Conservation (phyloP, 768 basidiomycete species). For the Saitozyma podzolica region DNA sequence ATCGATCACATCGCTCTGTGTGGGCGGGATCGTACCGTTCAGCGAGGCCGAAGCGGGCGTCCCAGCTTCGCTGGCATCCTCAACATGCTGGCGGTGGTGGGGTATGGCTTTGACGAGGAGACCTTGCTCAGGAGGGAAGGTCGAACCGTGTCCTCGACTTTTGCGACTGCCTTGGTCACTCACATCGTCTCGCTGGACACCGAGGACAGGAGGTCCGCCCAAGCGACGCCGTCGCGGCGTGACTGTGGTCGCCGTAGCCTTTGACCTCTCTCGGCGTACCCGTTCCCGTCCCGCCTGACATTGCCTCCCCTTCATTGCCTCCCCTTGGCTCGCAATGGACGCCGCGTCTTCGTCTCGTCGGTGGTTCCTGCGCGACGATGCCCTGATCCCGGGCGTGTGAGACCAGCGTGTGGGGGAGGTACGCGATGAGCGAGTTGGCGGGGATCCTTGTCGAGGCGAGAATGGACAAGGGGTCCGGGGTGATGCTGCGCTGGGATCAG, state of each 20-base stretch:
- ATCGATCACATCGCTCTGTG: conserved; percentile 23
- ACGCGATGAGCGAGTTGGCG: conserved; percentile 37
- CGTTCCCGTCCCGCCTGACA: background rate
- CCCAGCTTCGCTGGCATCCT: conserved; percentile 41
- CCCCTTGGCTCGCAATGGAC: conserved; percentile 27
- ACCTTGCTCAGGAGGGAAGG: conserved; percentile 34
- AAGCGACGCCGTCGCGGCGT: conserved; percentile 37
- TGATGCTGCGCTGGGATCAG: conserved; percentile 40
- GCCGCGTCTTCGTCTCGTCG: conserved; percentile 23
- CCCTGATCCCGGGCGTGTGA: conserved; percentile 39
- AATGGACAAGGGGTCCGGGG: conserved; percentile 47
- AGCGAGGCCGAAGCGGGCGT: conserved; percentile 38
- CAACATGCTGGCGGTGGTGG: conserved; percentile 44
- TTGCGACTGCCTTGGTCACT: conserved; percentile 11
- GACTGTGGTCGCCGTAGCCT: conserved; percentile 42
- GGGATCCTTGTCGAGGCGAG: conserved; percentile 26
- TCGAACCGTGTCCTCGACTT: conserved; percentile 9
- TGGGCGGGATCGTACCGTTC: conserved; percentile 26
- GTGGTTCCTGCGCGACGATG: conserved; percentile 32
- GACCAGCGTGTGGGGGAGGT: conserved; percentile 44
- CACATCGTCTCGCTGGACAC: conserved; percentile 33
- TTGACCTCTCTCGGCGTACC: conserved; percentile 1
- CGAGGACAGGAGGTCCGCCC: conserved; percentile 34
- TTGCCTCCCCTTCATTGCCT: too few relatives aligned
- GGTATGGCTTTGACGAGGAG: conserved; percentile 26